Evolutionary conservation across 805 yeast species (phyloP), one percentile per base, ranked within the genome.

Genomic region (Yarrowia alimentaria): DNA sequence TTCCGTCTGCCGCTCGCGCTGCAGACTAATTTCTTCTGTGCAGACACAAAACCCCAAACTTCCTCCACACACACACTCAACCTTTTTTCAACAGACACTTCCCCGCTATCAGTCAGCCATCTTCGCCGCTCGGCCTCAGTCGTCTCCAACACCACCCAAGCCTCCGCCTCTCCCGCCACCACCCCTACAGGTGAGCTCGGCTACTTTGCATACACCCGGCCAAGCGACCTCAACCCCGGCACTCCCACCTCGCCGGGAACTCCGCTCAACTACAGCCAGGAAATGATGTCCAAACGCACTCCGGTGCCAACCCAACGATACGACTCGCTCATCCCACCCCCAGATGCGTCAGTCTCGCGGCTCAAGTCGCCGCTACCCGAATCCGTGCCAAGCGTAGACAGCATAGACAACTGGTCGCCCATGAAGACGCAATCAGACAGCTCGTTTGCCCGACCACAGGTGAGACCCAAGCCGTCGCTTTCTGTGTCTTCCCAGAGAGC

Each of bases 91-190:
- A 24, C 43, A 24, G 43, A 37, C 17, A 37, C 43, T 24, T 37
- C 43, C 30, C 30, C 43, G 30, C 43, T 37, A 37, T 37, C 43
- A 17, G n/a, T 37, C n/a, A 37, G 25, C 30, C 17, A 35, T 35
- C n/a, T 37, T 24, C 13, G 33, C 17, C 8, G 33, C 33, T 26
- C 47, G 9, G 24, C 33, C n/a, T 40, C 31, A 38, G 32, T n/a
- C n/a, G n/a, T n/a, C n/a, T n/a, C n/a, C n/a, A n/a, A n/a, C n/a
- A n/a, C n/a, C n/a, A n/a, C n/a, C n/a, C n/a, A n/a, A n/a, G n/a
- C n/a, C n/a, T n/a, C n/a, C n/a, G n/a, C n/a, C n/a, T n/a, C n/a
- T n/a, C n/a, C n/a, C n/a, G n/a, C n/a, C n/a, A n/a, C n/a, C n/a
- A n/a, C n/a, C n/a, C n/a, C n/a, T n/a, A n/a, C n/a, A n/a, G n/a